Base-by-base conservation (phyloP, 108 stramenopile genomes). In the Conticribra weissflogii region DNA sequence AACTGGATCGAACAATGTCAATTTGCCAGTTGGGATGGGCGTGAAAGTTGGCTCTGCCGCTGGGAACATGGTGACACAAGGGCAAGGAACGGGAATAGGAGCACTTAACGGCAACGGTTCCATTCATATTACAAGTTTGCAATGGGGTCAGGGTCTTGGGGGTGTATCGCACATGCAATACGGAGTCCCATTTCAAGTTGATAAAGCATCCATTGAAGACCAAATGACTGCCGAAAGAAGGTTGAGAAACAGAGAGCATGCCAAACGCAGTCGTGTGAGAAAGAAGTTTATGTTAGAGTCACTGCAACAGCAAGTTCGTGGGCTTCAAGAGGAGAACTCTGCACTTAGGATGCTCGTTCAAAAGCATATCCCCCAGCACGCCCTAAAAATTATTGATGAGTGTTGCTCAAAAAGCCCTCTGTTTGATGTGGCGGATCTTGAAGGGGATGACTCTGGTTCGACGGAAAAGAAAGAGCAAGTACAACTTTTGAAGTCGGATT, bases 281-380 rank as follows among this genome's bases (percentile, higher is more conserved):
- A 98, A 98, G 83, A 98, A 98, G 81, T 98, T 98, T 68, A 85
- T 98, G 89, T 72, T 98, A 45, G 98, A 98, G 83, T 94, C 96
- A 8, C 74, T 98, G 67, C 98, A 98, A 76, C 84, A 94, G 65
- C 87, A 96, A 81, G 96, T 98, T 8, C 71, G 73, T 9, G 80
- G 72, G 27, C 71, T 98, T 66, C 96, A 98, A 86, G 86, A 80
- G 36, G 96, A 98, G 82, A 98, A 98, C 74, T 81, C 80, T 27
- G 49, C 74, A 22, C 72, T 97, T 28, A 73, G 93, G 3, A 81
- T 88, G 75, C 41, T 92, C 17, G 79, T 97, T 34, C 93, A 95
- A 63, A 81, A 86, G 24, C 88, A 92, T 32, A 87, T 97, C 19
- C 91, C 91, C 24, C 79, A 80, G 15, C 83, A 93, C 68, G 92